Conservation (phyloP, 208 protist species). For the Balamuthia mandrillaris region DNA sequence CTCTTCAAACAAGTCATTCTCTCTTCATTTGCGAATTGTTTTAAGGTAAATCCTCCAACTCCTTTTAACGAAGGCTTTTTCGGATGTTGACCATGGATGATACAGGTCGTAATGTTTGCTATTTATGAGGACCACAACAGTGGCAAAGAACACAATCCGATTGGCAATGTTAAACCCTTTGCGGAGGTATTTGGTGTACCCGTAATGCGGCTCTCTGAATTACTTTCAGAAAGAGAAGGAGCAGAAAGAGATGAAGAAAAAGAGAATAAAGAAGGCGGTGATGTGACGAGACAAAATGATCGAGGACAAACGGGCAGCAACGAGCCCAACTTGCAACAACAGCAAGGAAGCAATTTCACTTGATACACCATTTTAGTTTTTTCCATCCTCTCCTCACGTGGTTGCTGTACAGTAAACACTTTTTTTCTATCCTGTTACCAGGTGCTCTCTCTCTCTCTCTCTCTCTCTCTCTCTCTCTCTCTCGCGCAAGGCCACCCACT, state of each 20-base stretch:
- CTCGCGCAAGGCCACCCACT: no score
- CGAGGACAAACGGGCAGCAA: no score
- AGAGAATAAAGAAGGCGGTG: not conserved
- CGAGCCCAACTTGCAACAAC: no score
- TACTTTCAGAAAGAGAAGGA: not conserved
- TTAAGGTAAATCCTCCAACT: no score
- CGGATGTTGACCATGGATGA: not conserved
- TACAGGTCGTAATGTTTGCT: not conserved
- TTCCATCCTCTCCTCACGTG: no score
- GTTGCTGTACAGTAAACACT: no score
- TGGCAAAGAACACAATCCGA: not conserved
- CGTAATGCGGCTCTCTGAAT: not conserved
- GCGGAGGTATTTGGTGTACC: not conserved
- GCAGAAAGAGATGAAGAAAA: not conserved
- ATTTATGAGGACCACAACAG: not conserved
- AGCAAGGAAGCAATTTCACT: no score
- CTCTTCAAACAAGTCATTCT: conserved; percentile 1
- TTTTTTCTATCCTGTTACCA: no score
- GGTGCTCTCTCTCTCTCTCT: no score
- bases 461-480: no score
- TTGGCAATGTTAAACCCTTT: conserved; percentile 21
- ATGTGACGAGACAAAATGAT: no score
- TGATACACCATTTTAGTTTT: no score
- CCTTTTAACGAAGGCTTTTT: not conserved
- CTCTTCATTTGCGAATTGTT: not conserved